These are phyloP conservation scores for Spirogloea muscicola DNA, from an alignment of 139 green algal genomes.

Conservation along the genomic window DNA sequence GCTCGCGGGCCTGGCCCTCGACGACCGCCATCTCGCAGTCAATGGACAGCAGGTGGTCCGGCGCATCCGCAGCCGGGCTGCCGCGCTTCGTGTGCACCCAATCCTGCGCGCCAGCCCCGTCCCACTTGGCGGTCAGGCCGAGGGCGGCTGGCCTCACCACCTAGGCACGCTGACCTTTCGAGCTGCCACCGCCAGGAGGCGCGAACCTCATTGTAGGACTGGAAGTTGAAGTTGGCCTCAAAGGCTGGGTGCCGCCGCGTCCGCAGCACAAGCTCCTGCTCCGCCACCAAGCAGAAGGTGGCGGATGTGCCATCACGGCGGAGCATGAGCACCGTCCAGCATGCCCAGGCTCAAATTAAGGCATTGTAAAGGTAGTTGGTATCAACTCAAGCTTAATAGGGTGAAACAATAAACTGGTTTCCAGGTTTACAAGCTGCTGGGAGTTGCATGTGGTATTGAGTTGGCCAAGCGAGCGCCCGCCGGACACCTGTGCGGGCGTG, in stretches of 20 bases:
- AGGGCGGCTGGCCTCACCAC: neutral
- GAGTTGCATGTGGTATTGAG: neutral
- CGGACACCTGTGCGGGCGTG: neutral
- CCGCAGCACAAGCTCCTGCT: constrained; percentile 22
- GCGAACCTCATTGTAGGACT: neutral
- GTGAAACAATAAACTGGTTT: too few species aligned
- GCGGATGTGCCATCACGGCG: too few species aligned
- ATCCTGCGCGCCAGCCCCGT: neutral
- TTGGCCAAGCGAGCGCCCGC: neutral
- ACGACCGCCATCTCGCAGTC: constrained; percentile 55
- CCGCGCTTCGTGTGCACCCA: constrained; percentile 3
- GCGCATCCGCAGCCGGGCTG: neutral
- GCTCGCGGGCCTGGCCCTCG: constrained; percentile 1
- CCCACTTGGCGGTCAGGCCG: neutral
- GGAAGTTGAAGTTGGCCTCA: neutral
- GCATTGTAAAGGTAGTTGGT: neutral
- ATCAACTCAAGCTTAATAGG: neutral
- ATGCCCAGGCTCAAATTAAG: too few species aligned
- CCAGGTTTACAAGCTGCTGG: too few species aligned
- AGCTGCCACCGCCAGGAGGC: neutral
- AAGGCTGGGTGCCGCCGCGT: neutral
- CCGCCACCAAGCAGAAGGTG: neutral
- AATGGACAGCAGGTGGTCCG: constrained; percentile 23
- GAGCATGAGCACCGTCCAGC: too few species aligned
- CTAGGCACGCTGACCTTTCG: neutral